Base-by-base conservation (phyloP, 257 asterid species). In the Nicotiana obtusifolia region DNA sequence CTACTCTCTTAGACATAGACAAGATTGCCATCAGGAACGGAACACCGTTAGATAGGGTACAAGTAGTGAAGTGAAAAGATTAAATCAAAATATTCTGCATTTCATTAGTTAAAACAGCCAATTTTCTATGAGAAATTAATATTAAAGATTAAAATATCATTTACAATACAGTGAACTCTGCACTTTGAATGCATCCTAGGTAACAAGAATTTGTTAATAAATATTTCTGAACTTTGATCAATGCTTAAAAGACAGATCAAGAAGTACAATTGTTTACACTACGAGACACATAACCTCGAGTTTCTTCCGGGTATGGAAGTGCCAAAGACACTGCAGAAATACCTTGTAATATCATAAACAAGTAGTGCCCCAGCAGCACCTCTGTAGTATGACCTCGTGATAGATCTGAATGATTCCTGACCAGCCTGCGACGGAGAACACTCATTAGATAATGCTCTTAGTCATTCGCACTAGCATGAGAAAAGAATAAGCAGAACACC, bases 321-420 rank as follows among this genome's bases (percentile, higher is more conserved):
- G 41, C 24, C 35, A 73, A 24, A 73, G 79, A 14, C 22, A 76
- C 84, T 11, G 56, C 77, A 84, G 81, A 75, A 30, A 20, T 86
- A 93, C 97, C 97, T 90, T 67, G 97, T 91, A 80, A 93, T 93
- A 84, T 93, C 97, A 84, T 93, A 93, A 82, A 93, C 97, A 22
- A 93, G 93, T 54, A 93, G 90, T 17, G 97, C 97, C 64, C 97
- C 97, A 26, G 95, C 97, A 59, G 97, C 97, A 84, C 97, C 97
- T 87, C 97, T 88, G 87, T 92, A 94, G 91, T 94, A 94, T 41
- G 91, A 89, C 89, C 93, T 90, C 0, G 98, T 89, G 41, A 94
- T 87, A 68, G 97, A 91, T 80, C 97, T 88, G 87, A 94, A 94
- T 33, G 91, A 88, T 88, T 94, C 98, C 88, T 93, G 97, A 24